Evolutionary conservation across 2,329 filamentous ascomycete genomes (phyloP).

Genomic region (Fusarium nanum): DNA sequence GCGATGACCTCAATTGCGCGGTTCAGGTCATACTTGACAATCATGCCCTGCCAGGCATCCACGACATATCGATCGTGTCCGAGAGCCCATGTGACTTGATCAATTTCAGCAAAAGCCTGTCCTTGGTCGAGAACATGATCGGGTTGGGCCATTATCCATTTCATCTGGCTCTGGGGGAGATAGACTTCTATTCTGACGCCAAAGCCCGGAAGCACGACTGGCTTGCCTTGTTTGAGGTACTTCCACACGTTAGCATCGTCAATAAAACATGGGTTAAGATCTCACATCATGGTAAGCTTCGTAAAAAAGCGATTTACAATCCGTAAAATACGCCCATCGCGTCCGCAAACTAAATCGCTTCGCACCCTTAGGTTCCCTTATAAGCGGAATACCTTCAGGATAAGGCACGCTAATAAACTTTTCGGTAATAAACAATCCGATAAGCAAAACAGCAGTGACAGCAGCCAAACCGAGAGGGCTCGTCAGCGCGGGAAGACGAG

Average conservation of each 20-base stretch:
- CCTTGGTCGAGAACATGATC: conserved; percentile 51
- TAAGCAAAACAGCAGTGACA: background rate
- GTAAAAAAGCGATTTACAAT: conserved; percentile 47
- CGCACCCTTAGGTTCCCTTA: conserved; percentile 44
- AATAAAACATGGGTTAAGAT: rapidly evolving
- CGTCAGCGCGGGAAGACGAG: conserved; percentile 14
- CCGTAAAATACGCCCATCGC: conserved; percentile 45
- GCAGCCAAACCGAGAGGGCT: conserved; percentile 25
- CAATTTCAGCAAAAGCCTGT: conserved; percentile 54
- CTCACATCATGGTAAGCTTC: conserved; percentile 50
- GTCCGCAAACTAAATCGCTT: conserved; percentile 49
- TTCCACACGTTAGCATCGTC: conserved; percentile 20
- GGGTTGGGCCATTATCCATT: conserved; percentile 55
- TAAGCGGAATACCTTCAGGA: conserved; percentile 42
- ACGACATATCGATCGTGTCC: conserved; percentile 50
- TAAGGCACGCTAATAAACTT: conserved; percentile 39
- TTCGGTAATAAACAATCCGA: conserved; percentile 37
- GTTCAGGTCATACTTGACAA: conserved; percentile 54
- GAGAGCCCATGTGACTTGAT: conserved; percentile 53
- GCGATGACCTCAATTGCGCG: conserved; percentile 50
- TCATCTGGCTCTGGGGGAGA: conserved; percentile 54
- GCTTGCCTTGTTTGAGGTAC: conserved; percentile 57
- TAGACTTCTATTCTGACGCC: conserved; percentile 56
- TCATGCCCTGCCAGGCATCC: conserved; percentile 52
- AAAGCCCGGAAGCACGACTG: conserved; percentile 56